Base-by-base conservation (phyloP, 2,329 filamentous ascomycete genomes). In the Byssoonygena ceratinophila region DNA sequence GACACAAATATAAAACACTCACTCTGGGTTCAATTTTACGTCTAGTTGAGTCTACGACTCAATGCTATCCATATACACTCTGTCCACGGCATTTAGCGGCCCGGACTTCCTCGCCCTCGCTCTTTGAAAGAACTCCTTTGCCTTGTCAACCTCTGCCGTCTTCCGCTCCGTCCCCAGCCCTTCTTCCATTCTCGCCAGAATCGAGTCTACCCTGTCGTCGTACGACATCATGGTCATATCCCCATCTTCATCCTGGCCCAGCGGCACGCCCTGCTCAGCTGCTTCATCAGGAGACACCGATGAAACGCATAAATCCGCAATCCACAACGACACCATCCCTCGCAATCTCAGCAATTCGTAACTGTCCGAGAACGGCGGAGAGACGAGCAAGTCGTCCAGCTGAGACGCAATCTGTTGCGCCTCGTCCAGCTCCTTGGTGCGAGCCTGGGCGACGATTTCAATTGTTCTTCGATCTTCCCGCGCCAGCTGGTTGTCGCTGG, bases 261-360 rank as follows among this genome's bases (percentile, higher is more conserved):
- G n/a, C 16, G 11, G 25, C 32, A 37, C n/a, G n/a, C 40, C 29
- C n/a, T 40, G 49, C 23, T 32, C 49, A 9, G 20, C 40, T 4
- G 49, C 49, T 41, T 62, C 54, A 16, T 53, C 57, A 20, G 61
- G 58, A 18, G 58, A 59, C 11, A 71, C 50, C 4, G 65, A 68
- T 2, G 63, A 66, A 6, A 70, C 50, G 31, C 65, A 61, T 27
- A 95, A 68, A 64, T 94, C 87, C 5, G 77, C 84, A 14, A 87
- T 73, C 75, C 87, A 94, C 14, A 92, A 71, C 0, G 81, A 79
- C 4, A 89, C 69, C 77, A 88, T 87, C 7, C 79, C 88, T 48
- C 87, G 76, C 22, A 94, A 70, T 45, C 83, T 74, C 43, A 90
- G 71, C 55, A 95, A 70, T 55, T 82, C 79, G 3, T 73, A 67